Evolutionary conservation across 352 stramenopile genomes (phyloP).

Genomic region (Phytophthora sojae): DNA sequence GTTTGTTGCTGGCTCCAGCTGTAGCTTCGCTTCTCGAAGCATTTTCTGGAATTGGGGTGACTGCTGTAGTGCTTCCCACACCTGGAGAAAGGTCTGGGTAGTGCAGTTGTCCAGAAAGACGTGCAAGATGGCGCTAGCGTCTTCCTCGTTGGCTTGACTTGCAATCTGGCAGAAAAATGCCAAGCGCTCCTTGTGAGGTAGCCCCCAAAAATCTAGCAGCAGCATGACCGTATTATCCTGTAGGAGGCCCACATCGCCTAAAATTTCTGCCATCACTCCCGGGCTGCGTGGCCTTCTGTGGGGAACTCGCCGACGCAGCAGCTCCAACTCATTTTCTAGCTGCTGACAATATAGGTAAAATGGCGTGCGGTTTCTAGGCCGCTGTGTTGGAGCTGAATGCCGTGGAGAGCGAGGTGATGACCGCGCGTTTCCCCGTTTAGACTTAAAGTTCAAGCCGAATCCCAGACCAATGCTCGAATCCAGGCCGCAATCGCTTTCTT

Average conservation of each 20-base stretch:
- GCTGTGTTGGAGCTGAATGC: background rate
- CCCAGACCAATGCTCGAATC: slow-evolving; percentile 35
- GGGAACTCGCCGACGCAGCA: slow-evolving; percentile 42
- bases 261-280: slow-evolving; percentile 19
- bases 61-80: slow-evolving; percentile 62
- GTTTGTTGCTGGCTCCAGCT: slow-evolving; percentile 13
- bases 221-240: slow-evolving; percentile 67
- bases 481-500: slow-evolving; percentile 12
- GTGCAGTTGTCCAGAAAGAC: slow-evolving; percentile 63
- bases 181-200: slow-evolving; percentile 63
- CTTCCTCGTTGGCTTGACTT: slow-evolving; percentile 59
- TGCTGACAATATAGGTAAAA: slow-evolving; percentile 73
- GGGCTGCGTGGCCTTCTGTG: slow-evolving; percentile 33
- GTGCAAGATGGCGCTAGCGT: slow-evolving; percentile 52
- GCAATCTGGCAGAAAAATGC: slow-evolving; percentile 79
- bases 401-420: slow-evolving; percentile 3
- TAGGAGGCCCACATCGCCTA: slow-evolving; percentile 60
- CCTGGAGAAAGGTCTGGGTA: slow-evolving; percentile 47
- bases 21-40: slow-evolving; percentile 34
- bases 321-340: slow-evolving; percentile 66
- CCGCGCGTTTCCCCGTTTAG: slow-evolving; percentile 3
- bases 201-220: slow-evolving; percentile 72
- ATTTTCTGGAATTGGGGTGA: slow-evolving; percentile 56
- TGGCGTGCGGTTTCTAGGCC: slow-evolving; percentile 32
- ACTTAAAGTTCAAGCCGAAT: slow-evolving; percentile 35